Conservation (phyloP, 1,284 basidiomycete species). For the Volvariella volvacea region DNA sequence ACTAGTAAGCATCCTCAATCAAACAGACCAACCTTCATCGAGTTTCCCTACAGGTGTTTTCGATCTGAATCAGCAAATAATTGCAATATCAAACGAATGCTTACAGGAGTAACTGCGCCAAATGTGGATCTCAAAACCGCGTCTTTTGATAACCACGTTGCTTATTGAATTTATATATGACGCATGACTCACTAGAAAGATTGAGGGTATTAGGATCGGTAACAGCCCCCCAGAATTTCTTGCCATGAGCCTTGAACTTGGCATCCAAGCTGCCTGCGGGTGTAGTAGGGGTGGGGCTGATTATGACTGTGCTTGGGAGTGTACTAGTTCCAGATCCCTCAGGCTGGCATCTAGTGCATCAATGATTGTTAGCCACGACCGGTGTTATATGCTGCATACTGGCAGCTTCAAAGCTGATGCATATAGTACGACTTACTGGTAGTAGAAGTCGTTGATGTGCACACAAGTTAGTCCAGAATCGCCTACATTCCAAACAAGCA, state of each 20-base stretch:
- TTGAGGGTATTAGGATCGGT: neutral
- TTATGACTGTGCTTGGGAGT: neutral
- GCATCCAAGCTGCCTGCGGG: neutral
- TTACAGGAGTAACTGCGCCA: constrained; percentile 27
- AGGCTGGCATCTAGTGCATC: neutral
- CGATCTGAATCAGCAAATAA: neutral
- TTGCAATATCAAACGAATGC: constrained; percentile 3
- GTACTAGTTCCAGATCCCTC: neutral
- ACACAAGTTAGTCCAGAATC: neutral
- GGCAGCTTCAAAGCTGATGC: too few relatives aligned
- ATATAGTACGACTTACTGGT: neutral
- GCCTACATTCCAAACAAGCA: too few relatives aligned
- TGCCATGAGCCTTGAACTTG: neutral
- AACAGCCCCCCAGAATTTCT: constrained; percentile 1
- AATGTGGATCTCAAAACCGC: constrained; percentile 25
- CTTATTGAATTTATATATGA: neutral
- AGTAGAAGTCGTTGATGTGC: neutral
- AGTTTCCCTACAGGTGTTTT: constrained; percentile 17
- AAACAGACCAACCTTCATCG: constrained; percentile 21
- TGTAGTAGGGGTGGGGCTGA: neutral
- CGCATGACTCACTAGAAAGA: neutral
- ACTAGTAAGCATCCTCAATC: neutral
- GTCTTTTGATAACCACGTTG: constrained; percentile 15
- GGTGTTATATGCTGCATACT: too few relatives aligned
- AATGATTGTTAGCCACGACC: neutral